phyloP scores from a whole-genome alignment of 2,329 filamentous ascomycete genomes.

The Nemania bipapillata region DNA sequence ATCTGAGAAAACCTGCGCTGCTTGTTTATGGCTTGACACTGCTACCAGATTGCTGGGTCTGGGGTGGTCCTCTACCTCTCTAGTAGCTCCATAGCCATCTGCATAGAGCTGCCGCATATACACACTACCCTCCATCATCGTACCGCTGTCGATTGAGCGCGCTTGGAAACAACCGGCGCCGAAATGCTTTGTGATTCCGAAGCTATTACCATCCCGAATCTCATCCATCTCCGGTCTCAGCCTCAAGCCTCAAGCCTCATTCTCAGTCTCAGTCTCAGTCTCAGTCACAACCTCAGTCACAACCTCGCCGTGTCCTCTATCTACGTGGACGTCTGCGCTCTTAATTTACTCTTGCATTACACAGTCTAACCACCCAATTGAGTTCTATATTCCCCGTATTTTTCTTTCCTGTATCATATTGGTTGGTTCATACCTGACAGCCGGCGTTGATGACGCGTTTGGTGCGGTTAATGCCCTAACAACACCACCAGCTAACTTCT shows the following conservation, averaged over 20 bases:
- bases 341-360: constrained; percentile 37
- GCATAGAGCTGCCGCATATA: constrained; percentile 47
- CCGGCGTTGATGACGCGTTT: constrained; percentile 29
- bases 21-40: constrained; percentile 31
- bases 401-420: constrained; percentile 56
- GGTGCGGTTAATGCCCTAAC: constrained; percentile 30
- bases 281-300: too few relatives aligned
- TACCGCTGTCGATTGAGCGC: constrained; percentile 39
- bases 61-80: constrained; percentile 33
- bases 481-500: constrained; percentile 42
- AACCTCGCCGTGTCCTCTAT: constrained; percentile 38
- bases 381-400: constrained; percentile 45
- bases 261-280: too few relatives aligned
- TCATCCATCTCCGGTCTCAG: constrained; percentile 41
- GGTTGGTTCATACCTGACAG: constrained; percentile 55
- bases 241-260: too few relatives aligned
- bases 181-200: constrained; percentile 51
- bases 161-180: constrained; percentile 47
- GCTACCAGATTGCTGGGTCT: constrained; percentile 45
- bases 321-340: constrained; percentile 27
- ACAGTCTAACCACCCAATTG: constrained; percentile 46
- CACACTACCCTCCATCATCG: constrained; percentile 32
- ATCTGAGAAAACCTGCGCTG: constrained; percentile 40
- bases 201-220: constrained; percentile 43
- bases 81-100: constrained; percentile 39